Base-by-base conservation (phyloP, 2,329 filamentous ascomycete genomes). In the Diaporthe caulivora region DNA sequence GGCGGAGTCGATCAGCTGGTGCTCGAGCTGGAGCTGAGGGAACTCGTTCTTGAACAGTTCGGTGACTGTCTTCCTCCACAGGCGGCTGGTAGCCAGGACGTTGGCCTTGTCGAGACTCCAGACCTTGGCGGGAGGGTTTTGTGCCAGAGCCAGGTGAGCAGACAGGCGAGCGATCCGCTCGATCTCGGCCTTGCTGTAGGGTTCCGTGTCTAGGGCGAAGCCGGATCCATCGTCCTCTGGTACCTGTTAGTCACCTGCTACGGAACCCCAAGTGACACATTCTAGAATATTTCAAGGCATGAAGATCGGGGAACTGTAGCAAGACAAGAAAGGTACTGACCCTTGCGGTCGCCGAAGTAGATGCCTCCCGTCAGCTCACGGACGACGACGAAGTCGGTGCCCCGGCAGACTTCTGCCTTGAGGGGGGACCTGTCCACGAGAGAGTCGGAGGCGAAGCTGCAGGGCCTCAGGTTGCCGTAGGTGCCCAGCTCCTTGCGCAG, bases 21-120 rank as follows among this genome's bases (percentile, higher is more conserved):
- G 96, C 77, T 92, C 91, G 55, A 97, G 86, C 86, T 94, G 90
- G 58, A 98, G 85, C 82, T 96, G 91, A 3, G 96, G 95, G 86
- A 97, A 98, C 87, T 98, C 96, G 77, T 92, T 92, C 78, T 88
- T 89, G 89, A 98, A 96, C 73, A 95, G 89, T 85, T 98, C 94
- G 53, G 90, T 92, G 57, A 98, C 93, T 2, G 93, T 93, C 86
- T 94, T 95, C 75, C 96, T 89, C 96, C 96, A 98, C 79, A 98
- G 86, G 54, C 96, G 87, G 81, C 92, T 94, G 18, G 95, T 98
- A 1, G 96, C 96, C 76, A 98, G 89, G 67, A 98, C 96, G 81
- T 98, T 98, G 72, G 96, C 97, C 91, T 98, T 98, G 85, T 98
- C 97, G 80, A 98, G 86, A 81, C 91, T 94, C 92, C 91, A 94